These are phyloP conservation scores for Tuber umbilicatum DNA, from an alignment of 495 filamentous ascomycete species.

Conservation along the genomic window DNA sequence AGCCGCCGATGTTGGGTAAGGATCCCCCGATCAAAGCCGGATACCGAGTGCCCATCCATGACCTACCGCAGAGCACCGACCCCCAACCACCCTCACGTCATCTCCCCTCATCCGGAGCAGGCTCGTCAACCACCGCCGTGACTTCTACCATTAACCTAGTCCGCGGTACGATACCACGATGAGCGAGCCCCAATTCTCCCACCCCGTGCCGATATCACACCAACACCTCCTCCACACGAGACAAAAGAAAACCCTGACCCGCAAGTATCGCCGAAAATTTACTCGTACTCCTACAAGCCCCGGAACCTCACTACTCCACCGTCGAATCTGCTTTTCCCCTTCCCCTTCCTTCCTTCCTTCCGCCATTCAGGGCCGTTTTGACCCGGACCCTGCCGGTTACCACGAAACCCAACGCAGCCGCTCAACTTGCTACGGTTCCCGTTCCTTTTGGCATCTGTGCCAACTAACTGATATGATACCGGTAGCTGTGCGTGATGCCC, in stretches of 20 bases:
- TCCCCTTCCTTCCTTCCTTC: background rate
- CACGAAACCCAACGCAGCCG: background rate
- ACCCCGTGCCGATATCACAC: background rate
- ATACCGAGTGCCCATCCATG: background rate
- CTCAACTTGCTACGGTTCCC: no score
- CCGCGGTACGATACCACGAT: background rate
- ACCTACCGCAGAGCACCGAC: background rate
- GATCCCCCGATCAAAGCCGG: background rate
- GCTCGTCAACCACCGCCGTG: background rate
- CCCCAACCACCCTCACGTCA: background rate
- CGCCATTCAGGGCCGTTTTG: background rate
- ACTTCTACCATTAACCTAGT: background rate
- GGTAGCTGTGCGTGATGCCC: background rate
- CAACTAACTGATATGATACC: background rate
- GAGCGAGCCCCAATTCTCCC: background rate
- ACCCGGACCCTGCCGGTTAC: slow-evolving; percentile 1
- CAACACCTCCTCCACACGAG: background rate
- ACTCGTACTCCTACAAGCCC: background rate
- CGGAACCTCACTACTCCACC: background rate
- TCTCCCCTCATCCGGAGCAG: background rate
- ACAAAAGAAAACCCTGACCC: background rate
- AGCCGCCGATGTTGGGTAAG: background rate
- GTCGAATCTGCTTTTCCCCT: background rate
- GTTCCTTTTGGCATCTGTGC: background rate
- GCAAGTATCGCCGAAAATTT: slow-evolving; percentile 3